These are phyloP conservation scores for Brassica balearica DNA, from an alignment of 441 rosid species.

Conservation along the genomic window DNA sequence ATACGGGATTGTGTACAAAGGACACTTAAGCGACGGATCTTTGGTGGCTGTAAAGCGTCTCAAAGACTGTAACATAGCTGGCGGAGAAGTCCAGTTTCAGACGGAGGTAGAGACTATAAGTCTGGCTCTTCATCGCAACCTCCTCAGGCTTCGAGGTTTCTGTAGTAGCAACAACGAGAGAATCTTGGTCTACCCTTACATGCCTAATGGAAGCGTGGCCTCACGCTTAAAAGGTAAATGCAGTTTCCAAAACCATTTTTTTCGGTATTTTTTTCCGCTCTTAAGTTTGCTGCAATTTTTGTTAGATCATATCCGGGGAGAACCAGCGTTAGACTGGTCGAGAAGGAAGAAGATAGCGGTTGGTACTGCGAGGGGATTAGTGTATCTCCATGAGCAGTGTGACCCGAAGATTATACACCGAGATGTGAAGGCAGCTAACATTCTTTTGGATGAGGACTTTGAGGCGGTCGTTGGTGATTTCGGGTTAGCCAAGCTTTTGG, in stretches of 20 bases:
- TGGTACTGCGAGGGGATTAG: slow-evolving; percentile 90
- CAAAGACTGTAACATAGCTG: slow-evolving; percentile 83
- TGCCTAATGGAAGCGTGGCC: slow-evolving; percentile 97
- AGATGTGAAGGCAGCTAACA: slow-evolving; percentile 97
- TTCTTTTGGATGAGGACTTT: slow-evolving; percentile 86
- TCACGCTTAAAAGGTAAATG: slow-evolving; percentile 77
- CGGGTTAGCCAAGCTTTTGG: slow-evolving; percentile 95
- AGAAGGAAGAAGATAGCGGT: slow-evolving; percentile 84
- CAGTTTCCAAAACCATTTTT: neutral
- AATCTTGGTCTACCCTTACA: slow-evolving; percentile 91
- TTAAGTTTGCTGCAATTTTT: neutral
- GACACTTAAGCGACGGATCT: slow-evolving; percentile 72
- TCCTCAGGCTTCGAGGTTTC: slow-evolving; percentile 90
- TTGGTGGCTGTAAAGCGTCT: slow-evolving; percentile 95
- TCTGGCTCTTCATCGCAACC: slow-evolving; percentile 92
- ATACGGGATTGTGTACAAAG: slow-evolving; percentile 93
- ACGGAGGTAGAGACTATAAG: slow-evolving; percentile 95
- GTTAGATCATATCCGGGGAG: slow-evolving; percentile 69
- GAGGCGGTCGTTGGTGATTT: slow-evolving; percentile 99
- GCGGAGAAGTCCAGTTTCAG: slow-evolving; percentile 95
- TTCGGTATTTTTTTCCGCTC: neutral
- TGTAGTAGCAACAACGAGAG: slow-evolving; percentile 90
- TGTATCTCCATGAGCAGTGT: slow-evolving; percentile 94
- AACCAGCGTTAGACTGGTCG: slow-evolving; percentile 83
- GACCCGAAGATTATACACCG: slow-evolving; percentile 95